Evolutionary conservation across 768 basidiomycete genomes (phyloP).

Genomic region (Leucogyrophana mollusca): DNA sequence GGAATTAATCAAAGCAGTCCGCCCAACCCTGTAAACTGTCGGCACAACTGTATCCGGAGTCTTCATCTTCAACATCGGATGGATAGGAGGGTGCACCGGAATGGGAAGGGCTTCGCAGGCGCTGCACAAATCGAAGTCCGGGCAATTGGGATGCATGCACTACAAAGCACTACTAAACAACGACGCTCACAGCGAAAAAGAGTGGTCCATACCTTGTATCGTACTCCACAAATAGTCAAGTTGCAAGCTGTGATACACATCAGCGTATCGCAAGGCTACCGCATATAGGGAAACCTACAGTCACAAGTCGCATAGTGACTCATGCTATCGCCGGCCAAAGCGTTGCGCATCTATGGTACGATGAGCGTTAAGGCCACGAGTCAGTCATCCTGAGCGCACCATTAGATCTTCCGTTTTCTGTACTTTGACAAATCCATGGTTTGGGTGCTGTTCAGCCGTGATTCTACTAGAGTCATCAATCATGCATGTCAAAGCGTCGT

Average conservation of each 20-base stretch:
- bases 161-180: constrained; percentile 27
- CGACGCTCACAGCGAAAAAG: neutral
- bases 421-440: constrained; percentile 71
- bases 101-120: constrained; percentile 81
- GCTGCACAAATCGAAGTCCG: constrained; percentile 80
- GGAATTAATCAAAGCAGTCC: constrained; percentile 4
- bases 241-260: constrained; percentile 37
- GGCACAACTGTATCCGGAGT: constrained; percentile 48
- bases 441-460: constrained; percentile 70
- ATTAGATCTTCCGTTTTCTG: constrained; percentile 52
- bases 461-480: constrained; percentile 41
- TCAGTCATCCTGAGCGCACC: constrained; percentile 29
- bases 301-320: constrained; percentile 64
- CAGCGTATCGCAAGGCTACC: no score
- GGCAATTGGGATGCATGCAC: constrained; percentile 80
- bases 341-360: constrained; percentile 28
- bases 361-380: neutral
- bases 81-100: constrained; percentile 65
- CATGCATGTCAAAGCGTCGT: neutral
- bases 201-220: constrained; percentile 61
- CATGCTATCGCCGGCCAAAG: constrained; percentile 10
- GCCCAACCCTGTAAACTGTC: constrained; percentile 32
- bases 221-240: constrained; percentile 53
- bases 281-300: constrained; percentile 24
- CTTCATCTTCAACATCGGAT: constrained; percentile 77